A percentile compares a stretch with the other conserved stretches of the same genome.
Evolutionary conservation across 2,329 filamentous ascomycete genomes (phyloP).

Genomic region (Cylindrodendrum hubeiense): DNA sequence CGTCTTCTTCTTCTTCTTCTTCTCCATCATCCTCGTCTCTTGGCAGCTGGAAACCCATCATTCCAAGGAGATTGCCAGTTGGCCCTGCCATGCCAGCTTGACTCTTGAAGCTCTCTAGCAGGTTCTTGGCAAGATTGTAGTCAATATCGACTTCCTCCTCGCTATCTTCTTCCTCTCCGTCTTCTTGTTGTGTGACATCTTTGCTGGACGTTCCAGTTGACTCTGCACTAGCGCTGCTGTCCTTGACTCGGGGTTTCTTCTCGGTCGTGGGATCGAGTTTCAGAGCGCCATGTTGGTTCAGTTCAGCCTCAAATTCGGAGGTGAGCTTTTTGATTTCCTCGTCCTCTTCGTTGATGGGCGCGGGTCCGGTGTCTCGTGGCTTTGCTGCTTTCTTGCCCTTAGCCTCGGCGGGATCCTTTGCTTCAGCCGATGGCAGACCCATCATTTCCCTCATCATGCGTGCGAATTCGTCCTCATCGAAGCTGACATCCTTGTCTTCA

Average conservation of each 20-base stretch:
- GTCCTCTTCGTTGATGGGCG: constrained; percentile 63
- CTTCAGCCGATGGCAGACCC: constrained; percentile 64
- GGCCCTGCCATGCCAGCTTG: constrained; percentile 90
- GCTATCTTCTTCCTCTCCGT: constrained; percentile 60
- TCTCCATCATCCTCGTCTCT: constrained; percentile 76
- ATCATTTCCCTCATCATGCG: constrained; percentile 94
- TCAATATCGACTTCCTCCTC: constrained; percentile 80
- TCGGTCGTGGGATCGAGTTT: constrained; percentile 59
- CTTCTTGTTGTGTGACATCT: constrained; percentile 36
- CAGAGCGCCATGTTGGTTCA: constrained; percentile 76
- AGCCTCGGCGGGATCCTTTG: neutral
- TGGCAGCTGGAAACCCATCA: constrained; percentile 87
- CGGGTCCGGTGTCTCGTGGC: constrained; percentile 26
- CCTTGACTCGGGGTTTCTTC: constrained; percentile 47
- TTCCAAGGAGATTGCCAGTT: constrained; percentile 85
- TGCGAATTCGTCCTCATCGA: constrained; percentile 87
- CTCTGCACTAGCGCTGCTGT: constrained; percentile 36
- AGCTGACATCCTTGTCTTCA: constrained; percentile 81
- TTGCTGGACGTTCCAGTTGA: constrained; percentile 30
- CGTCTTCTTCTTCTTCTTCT: constrained; percentile 42
- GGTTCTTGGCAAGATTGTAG: constrained; percentile 88
- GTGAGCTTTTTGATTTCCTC: constrained; percentile 75
- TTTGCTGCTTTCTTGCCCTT: constrained; percentile 15
- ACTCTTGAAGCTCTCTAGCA: constrained; percentile 92
- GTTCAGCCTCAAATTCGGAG: constrained; percentile 78